Evolutionary conservation across 129 eudicot genomes (phyloP).

Genomic region (Flaveria ramosissima): DNA sequence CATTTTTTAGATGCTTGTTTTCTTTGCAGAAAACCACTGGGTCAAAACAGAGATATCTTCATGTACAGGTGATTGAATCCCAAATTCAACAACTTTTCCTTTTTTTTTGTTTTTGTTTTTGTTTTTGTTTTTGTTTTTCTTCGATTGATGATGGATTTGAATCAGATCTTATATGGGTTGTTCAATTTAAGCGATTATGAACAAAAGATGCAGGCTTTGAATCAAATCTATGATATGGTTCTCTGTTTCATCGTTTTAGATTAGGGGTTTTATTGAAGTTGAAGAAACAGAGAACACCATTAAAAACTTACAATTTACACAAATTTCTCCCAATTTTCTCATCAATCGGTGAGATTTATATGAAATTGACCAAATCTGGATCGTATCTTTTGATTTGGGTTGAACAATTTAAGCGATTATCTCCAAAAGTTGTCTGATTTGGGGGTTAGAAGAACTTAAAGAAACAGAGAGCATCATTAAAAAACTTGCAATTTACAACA

Average conservation of each 20-base stretch:
- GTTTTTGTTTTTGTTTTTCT: background rate
- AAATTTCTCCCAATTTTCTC: background rate
- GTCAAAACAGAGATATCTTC: slow-evolving; percentile 52
- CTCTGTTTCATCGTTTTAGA: too few relatives aligned
- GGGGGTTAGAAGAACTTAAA: background rate
- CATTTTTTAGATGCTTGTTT: slow-evolving; percentile 48
- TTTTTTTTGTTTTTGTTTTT: background rate
- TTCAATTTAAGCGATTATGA: background rate
- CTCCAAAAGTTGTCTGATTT: background rate
- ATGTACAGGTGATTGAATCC: slow-evolving; percentile 52
- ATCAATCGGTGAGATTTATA: background rate
- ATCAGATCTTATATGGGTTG: slow-evolving; percentile 6
- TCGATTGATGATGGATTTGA: background rate
- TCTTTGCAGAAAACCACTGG: slow-evolving; percentile 50
- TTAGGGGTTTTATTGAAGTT: background rate
- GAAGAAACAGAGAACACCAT: background rate
- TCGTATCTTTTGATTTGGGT: too few relatives aligned
- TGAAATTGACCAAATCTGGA: background rate
- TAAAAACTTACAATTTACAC: background rate
- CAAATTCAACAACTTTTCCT: background rate
- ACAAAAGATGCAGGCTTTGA: background rate
- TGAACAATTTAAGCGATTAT: background rate
- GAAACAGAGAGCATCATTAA: background rate
- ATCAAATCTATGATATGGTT: too few relatives aligned
- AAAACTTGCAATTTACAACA: background rate